Base-by-base conservation (phyloP, 1,139 yeast species). In the Hemisphaericaspora lyxosophila region DNA sequence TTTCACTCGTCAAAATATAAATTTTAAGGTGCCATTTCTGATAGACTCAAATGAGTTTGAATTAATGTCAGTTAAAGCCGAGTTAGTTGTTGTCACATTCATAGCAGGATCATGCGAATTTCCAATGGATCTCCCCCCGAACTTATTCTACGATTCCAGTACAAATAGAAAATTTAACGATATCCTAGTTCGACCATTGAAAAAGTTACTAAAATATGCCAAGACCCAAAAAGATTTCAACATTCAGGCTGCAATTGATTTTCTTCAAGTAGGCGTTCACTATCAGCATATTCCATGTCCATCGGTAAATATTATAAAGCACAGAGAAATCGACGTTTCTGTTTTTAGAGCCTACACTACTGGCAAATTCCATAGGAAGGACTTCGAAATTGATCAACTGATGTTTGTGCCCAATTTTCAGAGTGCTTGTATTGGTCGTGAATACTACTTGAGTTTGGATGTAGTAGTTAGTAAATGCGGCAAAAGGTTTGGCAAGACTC, bases 401-500 rank as follows among this genome's bases (percentile, higher is more conserved):
- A 14, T 6, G 14, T 28, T 28, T 11, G 23, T 28, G 7, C 31
- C 31, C 15, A 28, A 28, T n/a, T 28, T 28, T 12, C 31, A 28
- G 18, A 15, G 15, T 28, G 14, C 11, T 17, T 28, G 23, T n/a
- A 17, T 28, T 28, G 31, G 31, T 5, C 5, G 31, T 9, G 23
- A 17, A 17, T 28, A 28, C 12, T 28, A 17, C n/a, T 18, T 28
- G 15, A 28, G 31, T 7, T 28, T 28, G 12, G 15, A 9, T 11
- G 14, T 12, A 17, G 31, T 17, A 18, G 23, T 28, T 28, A 23
- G 31, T 5, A 28, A 28, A n/a, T 22, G 15, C 4, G 17, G 9
- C 15, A 28, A 18, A 11, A 13, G n/a, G n/a, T 6, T 18, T 22
- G 31, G 23, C n/a, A 28, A 28, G 23, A 15, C 18, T 5, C 11